Base-by-base conservation (phyloP, 495 filamentous ascomycete genomes). In the Penicillium paradoxum region DNA sequence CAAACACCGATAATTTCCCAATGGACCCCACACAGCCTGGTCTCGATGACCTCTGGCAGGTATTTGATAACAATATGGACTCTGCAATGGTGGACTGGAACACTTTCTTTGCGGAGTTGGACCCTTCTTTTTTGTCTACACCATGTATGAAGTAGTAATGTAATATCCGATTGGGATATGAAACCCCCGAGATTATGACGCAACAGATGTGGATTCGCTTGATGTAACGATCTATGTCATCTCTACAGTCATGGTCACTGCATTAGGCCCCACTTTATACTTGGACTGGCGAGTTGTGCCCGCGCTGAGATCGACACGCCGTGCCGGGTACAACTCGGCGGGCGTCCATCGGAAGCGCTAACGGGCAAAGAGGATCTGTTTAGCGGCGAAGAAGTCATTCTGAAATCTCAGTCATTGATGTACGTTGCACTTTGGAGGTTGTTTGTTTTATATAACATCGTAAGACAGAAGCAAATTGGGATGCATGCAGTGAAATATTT, bases 11-110 rank as follows among this genome's bases (percentile, higher is more conserved):
- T 4, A 17, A 32, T 19, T 7, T 19, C 4, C 8, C 25, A 13
- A 36, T 30, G 3, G 58, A 66, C 25, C 41, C 52, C 15, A 46
- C 17, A 7, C 46, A 59, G 41, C 49, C 56, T 11, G 33, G 29
- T 4, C 55, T 63, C n/a, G 54, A 62, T 54, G 51, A 63, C 11
- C 17, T 63, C 14, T 66, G 58, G 56, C 54, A 66, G 33, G 39
- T 43, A 9, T 66, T 66, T 34, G 62, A 58, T 34, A 37, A 45
- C 1, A 52, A 39, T 50, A 52, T 54, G 37, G 63, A 59, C 24
- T 42, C 56, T 6, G 21, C 46, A 14, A 14, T 36, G 8, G 38
- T 67, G 10, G 55, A 66, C 36, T 68, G 65, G 65, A 58, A 55
- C 25, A 33, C 52, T 10, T 39, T 66, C 15, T 56, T 66, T 24